A percentile compares a stretch with the other conserved stretches of the same genome.
phyloP scores from a whole-genome alignment of 2,329 filamentous ascomycete species.

The Aspergillus phoenicis region DNA sequence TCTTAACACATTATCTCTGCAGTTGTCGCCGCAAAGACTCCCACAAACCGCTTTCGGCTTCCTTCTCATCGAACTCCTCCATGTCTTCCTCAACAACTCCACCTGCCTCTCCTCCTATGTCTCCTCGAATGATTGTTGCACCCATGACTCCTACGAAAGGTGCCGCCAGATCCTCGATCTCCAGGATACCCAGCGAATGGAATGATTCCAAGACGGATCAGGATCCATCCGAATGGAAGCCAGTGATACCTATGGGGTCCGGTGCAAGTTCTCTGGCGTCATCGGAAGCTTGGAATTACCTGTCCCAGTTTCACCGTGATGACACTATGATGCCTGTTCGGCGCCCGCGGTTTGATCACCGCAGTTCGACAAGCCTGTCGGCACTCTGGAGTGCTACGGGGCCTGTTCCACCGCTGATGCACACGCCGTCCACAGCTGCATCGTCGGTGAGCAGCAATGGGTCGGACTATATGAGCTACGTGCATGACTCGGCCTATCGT shows the following conservation, averaged over 20 bases:
- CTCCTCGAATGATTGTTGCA: slow-evolving; percentile 40
- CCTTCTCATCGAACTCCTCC: slow-evolving; percentile 35
- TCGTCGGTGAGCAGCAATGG: slow-evolving; percentile 43
- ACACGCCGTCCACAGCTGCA: slow-evolving; percentile 42
- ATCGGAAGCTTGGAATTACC: slow-evolving; percentile 49
- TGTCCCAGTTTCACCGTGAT: slow-evolving; percentile 47
- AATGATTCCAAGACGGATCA: slow-evolving; percentile 48
- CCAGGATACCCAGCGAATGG: slow-evolving; percentile 44
- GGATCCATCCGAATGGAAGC: slow-evolving; percentile 55
- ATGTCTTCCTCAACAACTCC: slow-evolving; percentile 32
- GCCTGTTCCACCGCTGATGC: slow-evolving; percentile 36
- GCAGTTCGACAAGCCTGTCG: slow-evolving; percentile 38
- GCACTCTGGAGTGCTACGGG: slow-evolving; percentile 29
- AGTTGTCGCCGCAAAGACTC: slow-evolving; percentile 53
- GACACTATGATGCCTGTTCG: slow-evolving; percentile 22
- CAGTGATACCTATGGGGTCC: slow-evolving; percentile 39
- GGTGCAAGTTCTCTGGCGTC: slow-evolving; percentile 27
- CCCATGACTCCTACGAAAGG: slow-evolving; percentile 40
- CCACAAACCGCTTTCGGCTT: slow-evolving; percentile 47
- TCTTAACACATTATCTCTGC: slow-evolving; percentile 10
- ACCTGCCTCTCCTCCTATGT: slow-evolving; percentile 39
- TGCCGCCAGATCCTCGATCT: slow-evolving; percentile 25
- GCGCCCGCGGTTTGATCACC: slow-evolving; percentile 24
- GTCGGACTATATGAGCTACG: slow-evolving; percentile 35
- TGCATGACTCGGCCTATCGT: slow-evolving; percentile 33